Evolutionary conservation across 2,329 filamentous ascomycete genomes (phyloP).

Genomic region (Fusarium sp.): DNA sequence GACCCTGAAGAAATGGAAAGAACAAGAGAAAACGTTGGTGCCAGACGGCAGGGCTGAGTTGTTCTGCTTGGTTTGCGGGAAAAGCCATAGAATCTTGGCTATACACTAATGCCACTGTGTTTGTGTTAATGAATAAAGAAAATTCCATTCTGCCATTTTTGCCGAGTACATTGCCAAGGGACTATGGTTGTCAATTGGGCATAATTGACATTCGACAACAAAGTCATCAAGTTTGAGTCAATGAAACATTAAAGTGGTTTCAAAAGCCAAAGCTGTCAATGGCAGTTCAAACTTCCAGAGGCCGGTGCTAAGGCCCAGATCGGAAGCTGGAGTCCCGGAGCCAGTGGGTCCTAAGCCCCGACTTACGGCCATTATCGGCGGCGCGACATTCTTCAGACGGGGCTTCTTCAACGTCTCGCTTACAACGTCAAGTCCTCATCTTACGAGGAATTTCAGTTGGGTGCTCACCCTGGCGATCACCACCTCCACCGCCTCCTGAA

Average conservation of each 20-base stretch:
- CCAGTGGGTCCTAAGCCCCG: conserved; percentile 5
- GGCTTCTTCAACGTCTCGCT: conserved; percentile 1
- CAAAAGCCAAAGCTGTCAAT: not conserved
- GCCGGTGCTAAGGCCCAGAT: not conserved
- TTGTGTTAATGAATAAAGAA: conserved; percentile 2
- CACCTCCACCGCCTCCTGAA: conserved; percentile 36
- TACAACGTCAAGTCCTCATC: not conserved
- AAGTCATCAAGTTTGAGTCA: not conserved
- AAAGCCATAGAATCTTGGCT: conserved; percentile 22
- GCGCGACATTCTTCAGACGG: not conserved
- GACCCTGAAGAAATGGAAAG: conserved; percentile 31
- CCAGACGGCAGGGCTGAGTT: conserved; percentile 37
- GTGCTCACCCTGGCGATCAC: conserved; percentile 23
- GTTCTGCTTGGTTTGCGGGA: conserved; percentile 27
- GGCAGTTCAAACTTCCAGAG: not conserved
- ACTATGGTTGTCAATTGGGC: not conserved
- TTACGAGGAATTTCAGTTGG: conserved; percentile 2
- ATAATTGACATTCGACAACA: not conserved
- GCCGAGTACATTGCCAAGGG: not conserved
- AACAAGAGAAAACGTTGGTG: conserved; percentile 4
- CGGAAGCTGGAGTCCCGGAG: conserved; percentile 4
- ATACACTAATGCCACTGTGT: conserved; percentile 1
- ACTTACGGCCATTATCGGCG: not conserved
- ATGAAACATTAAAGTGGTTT: not conserved
- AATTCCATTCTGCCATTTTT: not conserved